Evolutionary conservation across 108 stramenopile species (phyloP).

Genomic region (Cyclotella atomus): DNA sequence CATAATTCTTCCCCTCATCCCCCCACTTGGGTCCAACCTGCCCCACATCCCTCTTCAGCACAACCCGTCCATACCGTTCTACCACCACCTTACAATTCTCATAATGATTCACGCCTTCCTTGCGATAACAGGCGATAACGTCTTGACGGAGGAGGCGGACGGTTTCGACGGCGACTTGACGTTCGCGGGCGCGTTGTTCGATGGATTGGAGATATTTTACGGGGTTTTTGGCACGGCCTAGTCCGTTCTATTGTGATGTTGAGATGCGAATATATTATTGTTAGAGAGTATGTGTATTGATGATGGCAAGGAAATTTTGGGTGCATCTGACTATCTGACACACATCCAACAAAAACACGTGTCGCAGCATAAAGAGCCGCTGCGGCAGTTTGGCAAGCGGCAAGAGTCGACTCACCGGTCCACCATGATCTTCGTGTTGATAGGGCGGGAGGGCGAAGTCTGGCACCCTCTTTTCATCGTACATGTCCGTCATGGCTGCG

Average conservation of each 20-base stretch:
- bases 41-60: constrained; percentile 78
- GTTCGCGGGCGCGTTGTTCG: constrained; percentile 91
- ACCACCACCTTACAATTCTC: constrained; percentile 82
- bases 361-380: too few relatives aligned
- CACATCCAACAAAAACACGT: not conserved
- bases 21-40: constrained; percentile 84
- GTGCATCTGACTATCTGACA: not conserved
- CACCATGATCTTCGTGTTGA: constrained; percentile 72
- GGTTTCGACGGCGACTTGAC: constrained; percentile 87
- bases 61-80: constrained; percentile 67
- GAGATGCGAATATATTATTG: too few relatives aligned
- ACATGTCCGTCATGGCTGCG: constrained; percentile 64
- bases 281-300: not conserved
- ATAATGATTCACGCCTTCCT: constrained; percentile 88
- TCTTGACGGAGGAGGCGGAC: constrained; percentile 83
- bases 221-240: constrained; percentile 80
- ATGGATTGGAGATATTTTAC: constrained; percentile 80
- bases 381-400: too few relatives aligned
- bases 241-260: constrained; percentile 27
- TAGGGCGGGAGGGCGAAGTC: constrained; percentile 70
- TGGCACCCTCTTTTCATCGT: constrained; percentile 55
- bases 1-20: constrained; percentile 67
- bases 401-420: constrained; percentile 41
- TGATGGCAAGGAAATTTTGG: too few relatives aligned
- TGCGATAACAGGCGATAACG: constrained; percentile 86